Conservation (phyloP, 2,329 filamentous ascomycete species). For the Sporothrix schenckii region DNA sequence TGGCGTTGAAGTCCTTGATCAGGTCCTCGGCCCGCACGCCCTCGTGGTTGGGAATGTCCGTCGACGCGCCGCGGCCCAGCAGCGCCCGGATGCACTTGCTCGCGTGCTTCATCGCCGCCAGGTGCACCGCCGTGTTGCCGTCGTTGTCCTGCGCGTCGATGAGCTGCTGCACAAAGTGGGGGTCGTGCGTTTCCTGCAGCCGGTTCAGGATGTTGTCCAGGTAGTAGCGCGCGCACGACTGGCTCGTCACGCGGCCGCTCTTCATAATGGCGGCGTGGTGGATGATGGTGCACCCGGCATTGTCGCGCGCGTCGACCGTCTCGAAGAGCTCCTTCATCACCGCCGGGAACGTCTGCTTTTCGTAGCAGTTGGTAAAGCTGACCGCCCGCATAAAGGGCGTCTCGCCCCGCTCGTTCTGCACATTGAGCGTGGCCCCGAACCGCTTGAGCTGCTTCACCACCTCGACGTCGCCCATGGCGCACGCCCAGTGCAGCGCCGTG, state of each 20-base stretch:
- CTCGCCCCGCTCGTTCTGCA: slow-evolving; percentile 73
- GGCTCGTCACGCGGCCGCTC: slow-evolving; percentile 76
- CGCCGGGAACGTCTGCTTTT: slow-evolving; percentile 85
- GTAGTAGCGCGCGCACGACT: slow-evolving; percentile 89
- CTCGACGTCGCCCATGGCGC: slow-evolving; percentile 93
- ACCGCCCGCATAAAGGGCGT: slow-evolving; percentile 94
- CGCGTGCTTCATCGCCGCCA: slow-evolving; percentile 78
- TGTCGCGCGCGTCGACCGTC: slow-evolving; percentile 79
- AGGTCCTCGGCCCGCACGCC: slow-evolving; percentile 84
- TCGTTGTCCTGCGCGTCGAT: slow-evolving; percentile 82
- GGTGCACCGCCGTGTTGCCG: slow-evolving; percentile 81
- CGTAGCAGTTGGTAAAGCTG: slow-evolving; percentile 94
- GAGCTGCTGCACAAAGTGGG: slow-evolving; percentile 73
- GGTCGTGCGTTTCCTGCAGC: slow-evolving; percentile 75
- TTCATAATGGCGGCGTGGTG: slow-evolving; percentile 93
- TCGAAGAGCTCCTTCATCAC: slow-evolving; percentile 82
- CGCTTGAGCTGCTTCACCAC: slow-evolving; percentile 85
- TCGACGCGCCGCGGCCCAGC: slow-evolving; percentile 76
- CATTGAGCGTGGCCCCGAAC: slow-evolving; percentile 73
- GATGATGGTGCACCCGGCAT: slow-evolving; percentile 82
- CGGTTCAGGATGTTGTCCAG: slow-evolving; percentile 88
- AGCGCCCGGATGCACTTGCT: slow-evolving; percentile 85
- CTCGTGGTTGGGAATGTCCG: slow-evolving; percentile 78
- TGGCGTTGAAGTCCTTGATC: slow-evolving; percentile 73
- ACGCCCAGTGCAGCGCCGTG: slow-evolving; percentile 94